phyloP scores from a whole-genome alignment of 805 yeast genomes.

The Candida cerambycidarum region DNA sequence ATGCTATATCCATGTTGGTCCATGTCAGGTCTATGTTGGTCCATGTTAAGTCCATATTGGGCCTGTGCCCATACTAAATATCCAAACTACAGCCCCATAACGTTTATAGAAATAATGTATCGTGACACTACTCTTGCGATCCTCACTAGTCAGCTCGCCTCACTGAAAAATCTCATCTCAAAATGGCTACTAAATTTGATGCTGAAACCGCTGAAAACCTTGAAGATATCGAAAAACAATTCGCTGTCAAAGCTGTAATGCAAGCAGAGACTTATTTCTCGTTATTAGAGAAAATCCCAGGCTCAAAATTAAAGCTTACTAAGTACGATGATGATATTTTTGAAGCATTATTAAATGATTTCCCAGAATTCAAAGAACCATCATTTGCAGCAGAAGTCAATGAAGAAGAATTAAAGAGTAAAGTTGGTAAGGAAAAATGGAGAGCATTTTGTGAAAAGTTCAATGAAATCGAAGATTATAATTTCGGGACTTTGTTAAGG shows the following conservation, averaged over 20 bases:
- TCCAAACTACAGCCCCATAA: neutral
- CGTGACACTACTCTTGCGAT: too few relatives aligned
- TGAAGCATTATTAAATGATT: conserved; percentile 57
- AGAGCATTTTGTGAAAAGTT: conserved; percentile 80
- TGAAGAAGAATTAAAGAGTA: conserved; percentile 82
- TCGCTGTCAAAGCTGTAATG: conserved; percentile 95
- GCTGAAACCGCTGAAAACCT: conserved; percentile 93
- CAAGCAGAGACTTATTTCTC: conserved; percentile 96
- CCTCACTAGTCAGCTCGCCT: too few relatives aligned
- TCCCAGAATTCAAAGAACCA: conserved; percentile 83
- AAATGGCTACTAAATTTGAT: conserved; percentile 51
- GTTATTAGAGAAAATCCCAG: conserved; percentile 68
- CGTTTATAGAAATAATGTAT: too few relatives aligned
- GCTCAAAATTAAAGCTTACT: conserved; percentile 75
- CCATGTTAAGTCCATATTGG: too few relatives aligned
- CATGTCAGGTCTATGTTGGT: too few relatives aligned
- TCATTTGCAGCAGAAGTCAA: conserved; percentile 54
- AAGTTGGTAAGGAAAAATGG: conserved; percentile 85
- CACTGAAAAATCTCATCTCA: neutral
- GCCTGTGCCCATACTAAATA: too few relatives aligned
- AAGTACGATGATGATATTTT: conserved; percentile 70
- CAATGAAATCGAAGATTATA: conserved; percentile 86
- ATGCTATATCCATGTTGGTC: too few relatives aligned
- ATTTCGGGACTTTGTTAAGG: conserved; percentile 93
- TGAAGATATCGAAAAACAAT: conserved; percentile 90